Evolutionary conservation across 2,329 filamentous ascomycete species (phyloP).

Genomic region (Lachnum nothofagi): DNA sequence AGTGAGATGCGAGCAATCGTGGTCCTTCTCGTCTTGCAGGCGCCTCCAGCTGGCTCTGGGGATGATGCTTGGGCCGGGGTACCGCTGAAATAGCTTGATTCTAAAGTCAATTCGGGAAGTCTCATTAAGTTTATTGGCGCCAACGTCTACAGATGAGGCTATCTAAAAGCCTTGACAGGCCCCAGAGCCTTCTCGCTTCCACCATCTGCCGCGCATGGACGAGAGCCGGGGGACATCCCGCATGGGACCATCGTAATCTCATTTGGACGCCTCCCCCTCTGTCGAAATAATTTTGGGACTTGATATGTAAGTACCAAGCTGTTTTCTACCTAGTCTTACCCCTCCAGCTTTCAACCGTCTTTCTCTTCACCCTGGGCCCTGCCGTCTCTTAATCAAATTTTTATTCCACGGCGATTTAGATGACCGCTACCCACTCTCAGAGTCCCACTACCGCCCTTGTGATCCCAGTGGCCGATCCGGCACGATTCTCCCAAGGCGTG

Average conservation of each 20-base stretch:
- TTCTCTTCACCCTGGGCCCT: not conserved
- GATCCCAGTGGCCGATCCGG: conserved; percentile 5
- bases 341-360: conserved; percentile 5
- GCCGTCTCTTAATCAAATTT: not conserved
- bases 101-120: no score
- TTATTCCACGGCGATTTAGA: not conserved
- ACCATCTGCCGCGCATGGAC: conserved; percentile 6
- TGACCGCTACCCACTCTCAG: not conserved
- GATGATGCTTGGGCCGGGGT: no score
- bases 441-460: conserved; percentile 2
- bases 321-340: not conserved
- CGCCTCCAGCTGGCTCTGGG: not conserved
- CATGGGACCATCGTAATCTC: conserved; percentile 13
- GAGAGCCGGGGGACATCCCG: not conserved
- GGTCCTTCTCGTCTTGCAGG: conserved; percentile 3
- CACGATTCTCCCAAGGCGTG: conserved; percentile 3
- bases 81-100: no score
- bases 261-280: conserved; percentile 1
- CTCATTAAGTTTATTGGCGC: no score
- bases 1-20: conserved; percentile 8
- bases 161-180: not conserved
- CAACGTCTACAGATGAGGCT: not conserved
- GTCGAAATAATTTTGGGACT: not conserved
- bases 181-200: not conserved
- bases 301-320: conserved; percentile 5